These are phyloP conservation scores for Blastobotrys ciferrii DNA, from an alignment of 1,139 yeast species.

Conservation along the genomic window DNA sequence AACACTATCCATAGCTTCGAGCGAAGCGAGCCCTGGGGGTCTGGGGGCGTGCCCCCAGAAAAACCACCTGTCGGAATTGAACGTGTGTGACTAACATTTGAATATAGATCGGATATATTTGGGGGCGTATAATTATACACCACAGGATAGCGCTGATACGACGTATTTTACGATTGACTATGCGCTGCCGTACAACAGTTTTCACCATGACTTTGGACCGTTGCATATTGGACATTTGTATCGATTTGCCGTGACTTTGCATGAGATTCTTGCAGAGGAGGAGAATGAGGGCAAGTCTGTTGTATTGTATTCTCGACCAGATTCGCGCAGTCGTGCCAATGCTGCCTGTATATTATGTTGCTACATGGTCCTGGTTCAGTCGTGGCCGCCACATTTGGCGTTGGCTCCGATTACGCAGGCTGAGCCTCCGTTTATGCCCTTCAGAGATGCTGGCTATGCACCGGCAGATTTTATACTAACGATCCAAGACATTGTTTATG, in stretches of 20 bases:
- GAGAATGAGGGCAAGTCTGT: conserved; percentile 84
- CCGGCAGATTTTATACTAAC: conserved; percentile 91
- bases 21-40: too few species aligned
- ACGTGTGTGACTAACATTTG: too few species aligned
- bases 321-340: conserved; percentile 80
- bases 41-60: too few species aligned
- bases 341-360: conserved; percentile 94
- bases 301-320: conserved; percentile 81
- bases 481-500: conserved; percentile 92
- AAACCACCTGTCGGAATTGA: too few species aligned
- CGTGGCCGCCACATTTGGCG: conserved; percentile 98
- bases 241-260: conserved; percentile 91
- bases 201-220: conserved; percentile 96
- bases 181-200: conserved; percentile 84
- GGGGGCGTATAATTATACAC: conserved; percentile 82
- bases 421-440: conserved; percentile 91
- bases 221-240: conserved; percentile 88
- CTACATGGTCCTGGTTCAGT: conserved; percentile 90
- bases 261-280: conserved; percentile 84
- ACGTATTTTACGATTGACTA: conserved; percentile 93
- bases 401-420: conserved; percentile 90
- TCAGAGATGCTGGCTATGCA: conserved; percentile 96
- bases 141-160: conserved; percentile 69
- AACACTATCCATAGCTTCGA: too few species aligned
- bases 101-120: conserved; percentile 72